Evolutionary conservation across 2,329 filamentous ascomycete genomes (phyloP).

Genomic region (Akanthomyces uredinophilus): DNA sequence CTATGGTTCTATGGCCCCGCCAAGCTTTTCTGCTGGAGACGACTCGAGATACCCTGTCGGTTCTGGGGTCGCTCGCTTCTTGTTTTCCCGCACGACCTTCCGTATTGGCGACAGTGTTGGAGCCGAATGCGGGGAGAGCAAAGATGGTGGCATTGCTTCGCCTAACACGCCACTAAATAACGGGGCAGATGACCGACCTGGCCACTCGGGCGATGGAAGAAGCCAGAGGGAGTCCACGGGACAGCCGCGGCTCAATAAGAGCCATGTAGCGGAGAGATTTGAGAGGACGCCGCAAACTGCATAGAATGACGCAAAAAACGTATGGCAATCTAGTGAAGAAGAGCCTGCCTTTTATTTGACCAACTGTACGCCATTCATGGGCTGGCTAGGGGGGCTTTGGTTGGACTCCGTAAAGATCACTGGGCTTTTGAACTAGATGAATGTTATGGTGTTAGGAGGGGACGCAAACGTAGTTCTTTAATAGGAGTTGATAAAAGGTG

Average conservation of each 20-base stretch:
- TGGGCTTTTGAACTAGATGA: background rate
- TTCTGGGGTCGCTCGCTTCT: background rate
- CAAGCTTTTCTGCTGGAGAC: background rate
- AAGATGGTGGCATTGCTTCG: background rate
- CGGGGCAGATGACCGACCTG: background rate
- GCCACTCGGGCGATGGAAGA: background rate
- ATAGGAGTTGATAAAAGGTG: background rate
- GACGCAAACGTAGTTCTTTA: background rate
- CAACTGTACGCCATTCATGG: background rate
- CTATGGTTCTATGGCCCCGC: background rate
- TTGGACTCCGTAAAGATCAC: background rate
- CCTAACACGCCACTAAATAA: background rate
- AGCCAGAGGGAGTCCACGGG: background rate
- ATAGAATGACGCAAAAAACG: background rate
- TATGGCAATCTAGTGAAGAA: background rate
- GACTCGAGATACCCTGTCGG: background rate
- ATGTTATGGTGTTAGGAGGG: background rate
- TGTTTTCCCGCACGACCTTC: background rate
- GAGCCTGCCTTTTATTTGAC: background rate
- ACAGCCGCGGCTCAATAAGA: background rate
- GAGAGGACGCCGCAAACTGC: background rate
- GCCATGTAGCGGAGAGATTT: background rate
- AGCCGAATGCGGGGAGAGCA: background rate
- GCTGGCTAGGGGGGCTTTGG: background rate
- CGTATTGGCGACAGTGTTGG: background rate